Percentiles rank a stretch among this genome's conserved stretches.
phyloP scores from a whole-genome alignment of 805 yeast species.

The Lipomyces sp. region DNA sequence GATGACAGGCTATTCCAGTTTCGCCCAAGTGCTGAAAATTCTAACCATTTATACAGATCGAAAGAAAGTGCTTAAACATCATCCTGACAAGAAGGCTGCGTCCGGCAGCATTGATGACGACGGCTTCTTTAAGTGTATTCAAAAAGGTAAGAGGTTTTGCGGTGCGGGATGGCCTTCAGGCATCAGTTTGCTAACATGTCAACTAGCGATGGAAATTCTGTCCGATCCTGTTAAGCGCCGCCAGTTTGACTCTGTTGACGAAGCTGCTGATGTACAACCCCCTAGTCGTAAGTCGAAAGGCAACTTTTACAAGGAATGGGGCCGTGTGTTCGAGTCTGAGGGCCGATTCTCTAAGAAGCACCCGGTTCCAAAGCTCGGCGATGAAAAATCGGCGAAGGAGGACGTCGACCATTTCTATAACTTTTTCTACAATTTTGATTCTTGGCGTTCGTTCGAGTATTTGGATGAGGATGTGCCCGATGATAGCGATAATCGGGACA shows the following conservation, averaged over 20 bases:
- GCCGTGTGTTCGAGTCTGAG: conserved; percentile 87
- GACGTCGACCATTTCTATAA: conserved; percentile 84
- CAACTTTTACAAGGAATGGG: conserved; percentile 92
- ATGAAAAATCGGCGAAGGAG: conserved; percentile 65
- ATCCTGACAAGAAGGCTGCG: conserved; percentile 97
- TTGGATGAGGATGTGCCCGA: conserved; percentile 99
- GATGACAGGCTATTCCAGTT: neutral
- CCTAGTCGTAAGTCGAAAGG: conserved; percentile 68
- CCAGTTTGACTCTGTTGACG: conserved; percentile 95
- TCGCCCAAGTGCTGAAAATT: neutral
- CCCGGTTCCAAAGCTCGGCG: conserved; percentile 87
- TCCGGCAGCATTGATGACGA: conserved; percentile 81
- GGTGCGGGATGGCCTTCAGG: neutral
- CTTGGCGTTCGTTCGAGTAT: conserved; percentile 98
- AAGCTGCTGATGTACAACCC: conserved; percentile 79
- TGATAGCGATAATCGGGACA: conserved; percentile 98
- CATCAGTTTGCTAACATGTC: neutral
- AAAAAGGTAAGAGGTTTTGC: conserved; percentile 54
- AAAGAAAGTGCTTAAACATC: conserved; percentile 93
- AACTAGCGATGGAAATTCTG: conserved; percentile 77
- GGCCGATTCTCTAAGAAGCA: conserved; percentile 89
- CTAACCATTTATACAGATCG: conserved; percentile 50
- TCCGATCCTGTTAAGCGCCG: conserved; percentile 84
- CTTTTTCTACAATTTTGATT: conserved; percentile 92
- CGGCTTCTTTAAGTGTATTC: conserved; percentile 96